Evolutionary conservation across 805 yeast species (phyloP).

Genomic region (Yamadazyma sp.): DNA sequence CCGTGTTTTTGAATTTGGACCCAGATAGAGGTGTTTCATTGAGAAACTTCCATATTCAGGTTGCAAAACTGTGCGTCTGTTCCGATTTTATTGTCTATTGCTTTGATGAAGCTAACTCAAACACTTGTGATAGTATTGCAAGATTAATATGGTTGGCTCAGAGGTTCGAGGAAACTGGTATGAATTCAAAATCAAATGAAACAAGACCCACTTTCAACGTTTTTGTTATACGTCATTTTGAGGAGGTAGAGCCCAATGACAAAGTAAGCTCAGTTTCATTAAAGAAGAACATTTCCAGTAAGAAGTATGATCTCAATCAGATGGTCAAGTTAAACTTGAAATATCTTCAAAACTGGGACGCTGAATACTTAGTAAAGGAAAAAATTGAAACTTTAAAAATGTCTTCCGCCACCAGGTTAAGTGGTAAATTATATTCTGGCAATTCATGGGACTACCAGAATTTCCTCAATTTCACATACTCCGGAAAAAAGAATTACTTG

Average conservation of each 20-base stretch:
- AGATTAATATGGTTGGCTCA: slow-evolving; percentile 42
- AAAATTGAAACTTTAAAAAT: slow-evolving; percentile 79
- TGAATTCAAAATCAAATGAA: background rate
- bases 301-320: slow-evolving; percentile 12
- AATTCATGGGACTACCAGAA: slow-evolving; percentile 70
- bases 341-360: slow-evolving; percentile 49
- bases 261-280: slow-evolving; percentile 4
- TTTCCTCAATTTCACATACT: slow-evolving; percentile 21
- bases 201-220: slow-evolving; percentile 13
- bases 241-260: slow-evolving; percentile 1
- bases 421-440: slow-evolving; percentile 71
- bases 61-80: slow-evolving; percentile 70
- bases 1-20: slow-evolving; percentile 58
- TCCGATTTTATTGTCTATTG: slow-evolving; percentile 81
- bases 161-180: slow-evolving; percentile 18
- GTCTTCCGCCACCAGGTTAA: slow-evolving; percentile 72
- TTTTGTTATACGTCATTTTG: slow-evolving; percentile 12
- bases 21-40: slow-evolving; percentile 73
- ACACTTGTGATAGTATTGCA: slow-evolving; percentile 22
- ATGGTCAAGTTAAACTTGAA: slow-evolving; percentile 12
- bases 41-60: slow-evolving; percentile 84
- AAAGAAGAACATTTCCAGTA: slow-evolving; percentile 9
- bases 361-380: slow-evolving; percentile 69
- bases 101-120: slow-evolving; percentile 31
- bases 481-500: slow-evolving; percentile 11